Percentiles rank a stretch among this genome's conserved stretches.
Evolutionary conservation across 148 eudicot genomes (phyloP).

Genomic region (Vaccinium vitisidaea): DNA sequence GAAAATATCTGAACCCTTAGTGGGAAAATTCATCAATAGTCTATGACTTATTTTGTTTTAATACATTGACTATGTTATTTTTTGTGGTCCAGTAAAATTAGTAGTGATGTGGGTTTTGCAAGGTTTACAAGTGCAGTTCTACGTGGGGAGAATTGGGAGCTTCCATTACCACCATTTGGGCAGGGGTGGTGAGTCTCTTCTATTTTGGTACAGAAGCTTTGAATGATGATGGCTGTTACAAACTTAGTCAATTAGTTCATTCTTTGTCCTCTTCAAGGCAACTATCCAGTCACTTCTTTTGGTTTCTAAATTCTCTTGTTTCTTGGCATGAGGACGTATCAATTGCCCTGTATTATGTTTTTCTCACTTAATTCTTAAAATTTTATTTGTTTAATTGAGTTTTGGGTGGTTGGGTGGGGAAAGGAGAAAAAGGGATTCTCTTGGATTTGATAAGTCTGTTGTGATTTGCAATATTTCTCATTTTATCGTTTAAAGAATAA

Average conservation of each 20-base stretch:
- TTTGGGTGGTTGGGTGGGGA: not conserved
- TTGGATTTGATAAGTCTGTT: not conserved
- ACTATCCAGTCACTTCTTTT: not conserved
- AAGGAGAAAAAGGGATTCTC: no score
- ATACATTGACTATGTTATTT: not conserved
- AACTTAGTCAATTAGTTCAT: not conserved
- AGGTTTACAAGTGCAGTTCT: conserved; percentile 95
- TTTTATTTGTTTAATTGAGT: not conserved
- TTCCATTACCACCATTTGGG: conserved; percentile 93
- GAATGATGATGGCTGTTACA: not conserved
- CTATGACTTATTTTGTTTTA: not conserved
- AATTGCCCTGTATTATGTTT: not conserved
- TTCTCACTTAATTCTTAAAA: not conserved
- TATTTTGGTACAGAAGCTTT: not conserved
- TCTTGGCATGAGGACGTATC: not conserved
- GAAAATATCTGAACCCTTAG: no score
- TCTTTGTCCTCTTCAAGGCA: not conserved
- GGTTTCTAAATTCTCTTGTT: not conserved
- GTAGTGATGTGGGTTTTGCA: conserved; percentile 11
- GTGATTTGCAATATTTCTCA: not conserved
- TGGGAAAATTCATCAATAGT: not conserved
- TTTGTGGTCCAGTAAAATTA: not conserved
- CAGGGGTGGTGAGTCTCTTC: conserved; percentile 77
- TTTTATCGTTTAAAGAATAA: not conserved
- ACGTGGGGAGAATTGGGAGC: conserved; percentile 78